phyloP scores from a whole-genome alignment of 2,329 filamentous ascomycete species.

The Claviceps capensis region DNA sequence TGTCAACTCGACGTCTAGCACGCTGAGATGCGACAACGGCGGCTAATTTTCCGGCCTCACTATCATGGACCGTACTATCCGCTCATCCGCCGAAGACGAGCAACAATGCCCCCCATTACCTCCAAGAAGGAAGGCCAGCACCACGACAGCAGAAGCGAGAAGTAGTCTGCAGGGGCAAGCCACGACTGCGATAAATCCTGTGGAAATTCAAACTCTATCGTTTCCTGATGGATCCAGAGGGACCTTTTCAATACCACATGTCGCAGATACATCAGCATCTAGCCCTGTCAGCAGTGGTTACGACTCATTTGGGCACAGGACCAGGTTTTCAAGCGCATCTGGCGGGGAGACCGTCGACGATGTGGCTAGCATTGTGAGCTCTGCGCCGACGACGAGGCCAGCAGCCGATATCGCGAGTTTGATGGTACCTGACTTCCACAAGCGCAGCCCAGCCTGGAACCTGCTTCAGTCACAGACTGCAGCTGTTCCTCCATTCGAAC shows the following conservation, averaged over 20 bases:
- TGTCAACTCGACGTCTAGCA: background rate
- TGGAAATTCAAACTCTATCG: constrained; percentile 66
- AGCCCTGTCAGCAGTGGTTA: constrained; percentile 26
- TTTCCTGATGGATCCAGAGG: constrained; percentile 57
- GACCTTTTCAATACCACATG: constrained; percentile 35
- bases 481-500: constrained; percentile 47
- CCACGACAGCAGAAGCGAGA: constrained; percentile 23
- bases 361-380: constrained; percentile 51
- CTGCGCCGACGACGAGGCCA: constrained; percentile 47
- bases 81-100: constrained; percentile 18
- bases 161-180: constrained; percentile 44
- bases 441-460: constrained; percentile 55
- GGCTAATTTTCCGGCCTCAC: constrained; percentile 4
- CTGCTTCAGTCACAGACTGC: constrained; percentile 50
- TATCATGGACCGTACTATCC: constrained; percentile 17
- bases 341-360: constrained; percentile 41
- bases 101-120: constrained; percentile 41
- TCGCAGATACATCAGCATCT: constrained; percentile 20
- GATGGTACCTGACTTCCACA: constrained; percentile 55
- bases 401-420: constrained; percentile 70
- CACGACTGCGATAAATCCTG: constrained; percentile 72
- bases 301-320: constrained; percentile 22
- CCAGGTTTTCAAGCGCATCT: constrained; percentile 17
- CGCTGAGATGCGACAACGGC: constrained; percentile 16
- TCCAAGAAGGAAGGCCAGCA: constrained; percentile 30